Percentiles rank a stretch among this genome's conserved stretches.
phyloP scores from a whole-genome alignment of 129 eudicot genomes.

The Chrysanthemum makinoi region DNA sequence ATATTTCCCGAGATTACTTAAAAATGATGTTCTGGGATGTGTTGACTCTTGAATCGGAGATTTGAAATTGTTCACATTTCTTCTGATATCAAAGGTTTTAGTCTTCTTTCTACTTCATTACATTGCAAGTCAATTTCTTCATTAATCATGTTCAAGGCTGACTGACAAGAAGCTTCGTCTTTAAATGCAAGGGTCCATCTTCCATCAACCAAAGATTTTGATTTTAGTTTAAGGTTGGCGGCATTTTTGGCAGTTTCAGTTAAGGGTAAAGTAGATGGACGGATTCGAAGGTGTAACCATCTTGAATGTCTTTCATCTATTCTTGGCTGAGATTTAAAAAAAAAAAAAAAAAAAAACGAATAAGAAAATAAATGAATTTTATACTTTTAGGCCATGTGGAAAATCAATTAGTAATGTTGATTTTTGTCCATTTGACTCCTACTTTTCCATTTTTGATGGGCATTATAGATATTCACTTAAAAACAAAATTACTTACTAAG shows the following conservation, averaged over 20 bases:
- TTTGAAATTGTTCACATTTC: slow-evolving; percentile 16
- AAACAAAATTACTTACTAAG: no score
- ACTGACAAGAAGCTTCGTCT: slow-evolving; percentile 71
- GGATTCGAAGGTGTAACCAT: slow-evolving; percentile 97
- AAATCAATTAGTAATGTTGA: background rate
- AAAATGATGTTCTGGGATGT: slow-evolving; percentile 4
- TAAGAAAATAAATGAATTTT: background rate
- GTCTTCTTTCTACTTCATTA: slow-evolving; percentile 62
- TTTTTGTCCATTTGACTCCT: no score
- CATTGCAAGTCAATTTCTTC: slow-evolving; percentile 59
- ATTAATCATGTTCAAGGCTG: slow-evolving; percentile 63
- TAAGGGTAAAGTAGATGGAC: slow-evolving; percentile 65
- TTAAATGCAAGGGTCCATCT: slow-evolving; percentile 94
- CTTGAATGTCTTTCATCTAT: slow-evolving; percentile 74
- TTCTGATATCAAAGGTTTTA: slow-evolving; percentile 42
- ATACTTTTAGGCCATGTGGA: background rate
- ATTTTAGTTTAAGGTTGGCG: slow-evolving; percentile 46
- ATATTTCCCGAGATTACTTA: background rate
- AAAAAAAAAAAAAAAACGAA: background rate
- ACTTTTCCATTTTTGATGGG: no score
- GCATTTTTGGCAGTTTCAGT: slow-evolving; percentile 36
- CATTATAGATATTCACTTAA: no score
- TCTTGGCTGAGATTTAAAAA: slow-evolving; percentile 52
- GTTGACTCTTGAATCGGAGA: slow-evolving; percentile 13
- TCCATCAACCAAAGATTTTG: slow-evolving; percentile 86